phyloP scores from a whole-genome alignment of 163 green algal genomes.

The Prototheca wickerhamii region DNA sequence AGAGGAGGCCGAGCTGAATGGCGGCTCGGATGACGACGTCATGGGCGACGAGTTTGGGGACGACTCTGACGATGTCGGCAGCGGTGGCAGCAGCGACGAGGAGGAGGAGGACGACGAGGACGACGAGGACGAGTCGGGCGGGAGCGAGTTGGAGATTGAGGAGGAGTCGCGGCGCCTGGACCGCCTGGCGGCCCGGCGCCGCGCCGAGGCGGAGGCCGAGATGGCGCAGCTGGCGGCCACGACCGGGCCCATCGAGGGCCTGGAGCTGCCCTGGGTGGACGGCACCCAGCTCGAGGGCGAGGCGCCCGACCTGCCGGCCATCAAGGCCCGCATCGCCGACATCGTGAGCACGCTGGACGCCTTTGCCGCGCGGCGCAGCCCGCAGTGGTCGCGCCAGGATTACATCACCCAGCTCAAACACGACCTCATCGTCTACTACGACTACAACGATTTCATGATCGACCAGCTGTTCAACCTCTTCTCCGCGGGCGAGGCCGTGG shows the following conservation, averaged over 20 bases:
- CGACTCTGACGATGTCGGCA: slow-evolving; percentile 11
- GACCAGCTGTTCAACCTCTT: slow-evolving; percentile 75
- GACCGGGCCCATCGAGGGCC: slow-evolving; percentile 38
- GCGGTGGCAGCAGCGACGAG: slow-evolving; percentile 18
- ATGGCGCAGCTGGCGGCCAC: slow-evolving; percentile 31
- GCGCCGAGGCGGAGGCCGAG: slow-evolving; percentile 28
- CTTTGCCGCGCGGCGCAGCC: slow-evolving; percentile 58
- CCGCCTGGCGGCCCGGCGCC: not conserved
- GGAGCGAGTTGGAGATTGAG: slow-evolving; percentile 30
- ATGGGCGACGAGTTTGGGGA: slow-evolving; percentile 16
- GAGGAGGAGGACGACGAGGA: slow-evolving; percentile 24
- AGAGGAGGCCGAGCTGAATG: not conserved
- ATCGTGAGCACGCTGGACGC: slow-evolving; percentile 75
- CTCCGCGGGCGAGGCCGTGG: slow-evolving; percentile 58
- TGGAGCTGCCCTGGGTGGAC: not conserved
- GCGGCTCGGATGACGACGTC: slow-evolving; percentile 19
- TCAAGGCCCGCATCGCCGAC: slow-evolving; percentile 48
- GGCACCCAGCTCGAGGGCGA: slow-evolving; percentile 4
- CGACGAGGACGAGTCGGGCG: slow-evolving; percentile 6
- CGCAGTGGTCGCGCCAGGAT: slow-evolving; percentile 42
- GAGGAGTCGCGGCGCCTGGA: slow-evolving; percentile 22
- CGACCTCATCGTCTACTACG: slow-evolving; percentile 84
- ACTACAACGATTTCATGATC: slow-evolving; percentile 95
- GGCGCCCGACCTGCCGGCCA: slow-evolving; percentile 46
- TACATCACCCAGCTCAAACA: slow-evolving; percentile 79